These are phyloP conservation scores for Aureobasidium vineae DNA, from an alignment of 2,329 filamentous ascomycete species.

Conservation along the genomic window DNA sequence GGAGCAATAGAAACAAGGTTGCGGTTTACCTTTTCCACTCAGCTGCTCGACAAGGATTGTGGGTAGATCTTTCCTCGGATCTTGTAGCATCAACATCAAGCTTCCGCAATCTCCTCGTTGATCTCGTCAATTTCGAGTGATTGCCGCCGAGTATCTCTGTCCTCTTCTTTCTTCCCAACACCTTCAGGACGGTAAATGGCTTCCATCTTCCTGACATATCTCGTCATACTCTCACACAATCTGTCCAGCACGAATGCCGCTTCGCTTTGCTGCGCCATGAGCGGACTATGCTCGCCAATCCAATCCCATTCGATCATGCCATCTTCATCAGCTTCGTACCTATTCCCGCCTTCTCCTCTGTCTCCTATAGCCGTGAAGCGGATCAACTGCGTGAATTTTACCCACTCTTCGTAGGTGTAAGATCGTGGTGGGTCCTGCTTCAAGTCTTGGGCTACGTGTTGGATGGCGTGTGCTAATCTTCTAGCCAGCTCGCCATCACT, in stretches of 20 bases:
- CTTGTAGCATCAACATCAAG: neutral
- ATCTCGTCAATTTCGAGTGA: constrained; percentile 2
- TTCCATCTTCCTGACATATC: constrained; percentile 41
- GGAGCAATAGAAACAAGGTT: too few relatives aligned
- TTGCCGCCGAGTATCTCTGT: neutral
- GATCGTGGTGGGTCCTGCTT: constrained; percentile 57
- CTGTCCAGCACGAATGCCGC: constrained; percentile 66
- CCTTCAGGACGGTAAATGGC: neutral
- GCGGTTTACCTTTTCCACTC: too few relatives aligned
- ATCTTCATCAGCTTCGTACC: constrained; percentile 51
- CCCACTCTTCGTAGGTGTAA: constrained; percentile 84
- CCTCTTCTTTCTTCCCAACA: neutral
- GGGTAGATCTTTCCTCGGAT: neutral
- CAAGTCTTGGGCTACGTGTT: constrained; percentile 62
- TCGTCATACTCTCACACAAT: constrained; percentile 61
- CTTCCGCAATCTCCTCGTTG: constrained; percentile 21
- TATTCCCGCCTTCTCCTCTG: constrained; percentile 33
- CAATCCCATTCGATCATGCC: constrained; percentile 68
- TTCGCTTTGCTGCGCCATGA: constrained; percentile 62
- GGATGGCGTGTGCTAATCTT: constrained; percentile 67
- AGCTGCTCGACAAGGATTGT: too few relatives aligned
- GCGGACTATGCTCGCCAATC: constrained; percentile 67
- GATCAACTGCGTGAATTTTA: constrained; percentile 75
- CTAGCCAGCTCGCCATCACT: constrained; percentile 60
- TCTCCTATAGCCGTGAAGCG: constrained; percentile 48